These are phyloP conservation scores for Anisogramma anomala DNA, from an alignment of 2,329 filamentous ascomycete genomes.

Conservation along the genomic window DNA sequence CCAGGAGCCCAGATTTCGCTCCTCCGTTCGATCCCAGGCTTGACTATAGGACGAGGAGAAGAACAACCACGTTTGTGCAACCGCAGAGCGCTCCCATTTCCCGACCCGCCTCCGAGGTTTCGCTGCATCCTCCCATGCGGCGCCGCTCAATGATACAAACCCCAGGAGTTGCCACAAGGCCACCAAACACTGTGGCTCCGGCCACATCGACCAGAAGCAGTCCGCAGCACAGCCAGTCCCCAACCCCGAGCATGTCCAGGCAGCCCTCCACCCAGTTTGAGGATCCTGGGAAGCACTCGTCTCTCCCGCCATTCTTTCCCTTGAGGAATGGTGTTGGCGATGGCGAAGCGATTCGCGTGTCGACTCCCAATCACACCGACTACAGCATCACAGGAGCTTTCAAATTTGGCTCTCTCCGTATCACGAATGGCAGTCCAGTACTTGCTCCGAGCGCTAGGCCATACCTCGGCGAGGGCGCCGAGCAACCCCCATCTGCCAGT, in stretches of 20 bases:
- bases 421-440: constrained; percentile 49
- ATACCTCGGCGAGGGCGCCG: neutral
- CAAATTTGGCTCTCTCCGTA: constrained; percentile 50
- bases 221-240: constrained; percentile 28
- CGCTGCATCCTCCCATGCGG: constrained; percentile 36
- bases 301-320: constrained; percentile 22
- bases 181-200: constrained; percentile 16
- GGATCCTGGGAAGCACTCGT: constrained; percentile 23
- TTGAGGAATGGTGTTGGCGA: constrained; percentile 12
- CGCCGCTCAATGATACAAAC: constrained; percentile 37
- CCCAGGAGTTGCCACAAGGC: constrained; percentile 38
- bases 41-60: constrained; percentile 22
- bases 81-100: constrained; percentile 22
- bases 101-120: constrained; percentile 35
- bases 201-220: constrained; percentile 23
- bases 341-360: constrained; percentile 25
- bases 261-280: constrained; percentile 28
- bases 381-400: constrained; percentile 51
- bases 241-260: constrained; percentile 28
- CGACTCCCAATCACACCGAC: constrained; percentile 42
- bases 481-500: neutral
- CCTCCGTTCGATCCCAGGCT: constrained; percentile 14
- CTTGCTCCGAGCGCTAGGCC: constrained; percentile 27
- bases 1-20: constrained; percentile 4
- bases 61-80: constrained; percentile 21